Evolutionary conservation across 2,329 filamentous ascomycete genomes (phyloP).

Genomic region (Pleoardoris graminearum): DNA sequence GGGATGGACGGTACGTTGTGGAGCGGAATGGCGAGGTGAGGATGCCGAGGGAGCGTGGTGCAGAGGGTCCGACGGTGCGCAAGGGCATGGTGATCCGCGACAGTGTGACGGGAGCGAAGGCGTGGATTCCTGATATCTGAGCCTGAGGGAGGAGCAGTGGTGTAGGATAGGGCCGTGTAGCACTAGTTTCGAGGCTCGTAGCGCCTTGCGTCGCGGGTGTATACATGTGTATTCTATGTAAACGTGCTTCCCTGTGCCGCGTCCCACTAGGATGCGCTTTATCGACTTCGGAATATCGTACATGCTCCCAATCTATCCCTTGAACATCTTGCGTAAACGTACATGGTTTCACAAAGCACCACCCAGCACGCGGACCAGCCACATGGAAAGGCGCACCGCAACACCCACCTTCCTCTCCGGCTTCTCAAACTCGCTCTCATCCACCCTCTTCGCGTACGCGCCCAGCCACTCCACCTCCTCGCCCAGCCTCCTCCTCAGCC

Average conservation of each 20-base stretch:
- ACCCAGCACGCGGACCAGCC: slow-evolving; percentile 83
- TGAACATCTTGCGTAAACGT: too few relatives aligned
- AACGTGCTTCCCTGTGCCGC: too few relatives aligned
- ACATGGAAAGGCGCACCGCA: slow-evolving; percentile 88
- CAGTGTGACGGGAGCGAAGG: neutral
- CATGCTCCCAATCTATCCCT: neutral
- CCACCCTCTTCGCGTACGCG: slow-evolving; percentile 69
- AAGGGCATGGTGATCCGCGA: neutral
- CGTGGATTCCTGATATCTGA: neutral
- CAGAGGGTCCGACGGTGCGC: neutral
- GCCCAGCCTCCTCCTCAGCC: slow-evolving; percentile 71
- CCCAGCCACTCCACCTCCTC: slow-evolving; percentile 82
- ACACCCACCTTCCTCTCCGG: slow-evolving; percentile 82
- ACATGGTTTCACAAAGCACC: slow-evolving; percentile 64
- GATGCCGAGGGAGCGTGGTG: neutral
- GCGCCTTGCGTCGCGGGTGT: too few relatives aligned
- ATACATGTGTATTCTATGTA: too few relatives aligned
- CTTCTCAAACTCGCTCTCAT: slow-evolving; percentile 75
- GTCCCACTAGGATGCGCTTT: too few relatives aligned
- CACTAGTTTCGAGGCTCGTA: too few relatives aligned
- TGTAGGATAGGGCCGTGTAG: too few relatives aligned
- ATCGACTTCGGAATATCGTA: neutral
- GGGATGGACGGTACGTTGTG: neutral
- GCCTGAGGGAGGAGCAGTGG: neutral
- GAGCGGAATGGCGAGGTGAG: neutral